A percentile compares a stretch with the other conserved stretches of the same genome.
These are phyloP conservation scores for Kodamaea ohmeri DNA, from an alignment of 1,139 yeast species.

Conservation along the genomic window DNA sequence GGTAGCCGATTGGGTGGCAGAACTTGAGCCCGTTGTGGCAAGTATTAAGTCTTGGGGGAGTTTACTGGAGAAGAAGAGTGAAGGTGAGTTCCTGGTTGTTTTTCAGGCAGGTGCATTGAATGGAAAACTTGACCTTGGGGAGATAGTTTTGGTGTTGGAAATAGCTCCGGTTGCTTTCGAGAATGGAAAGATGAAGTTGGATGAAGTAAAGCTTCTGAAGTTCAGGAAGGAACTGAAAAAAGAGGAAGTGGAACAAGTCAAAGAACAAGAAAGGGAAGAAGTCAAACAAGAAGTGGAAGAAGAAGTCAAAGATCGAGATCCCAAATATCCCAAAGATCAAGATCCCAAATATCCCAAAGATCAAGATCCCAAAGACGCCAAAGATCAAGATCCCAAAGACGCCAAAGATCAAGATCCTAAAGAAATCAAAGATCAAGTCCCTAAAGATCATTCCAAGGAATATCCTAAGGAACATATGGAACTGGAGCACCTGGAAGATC, in stretches of 20 bases:
- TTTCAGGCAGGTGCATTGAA: slow-evolving; percentile 32
- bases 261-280: background rate
- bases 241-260: background rate
- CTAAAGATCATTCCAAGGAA: too few species aligned
- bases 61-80: slow-evolving; percentile 4
- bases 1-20: slow-evolving; percentile 16
- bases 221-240: background rate
- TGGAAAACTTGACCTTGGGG: slow-evolving; percentile 12
- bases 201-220: slow-evolving; percentile 15
- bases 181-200: slow-evolving; percentile 29
- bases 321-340: too few species aligned
- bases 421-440: background rate
- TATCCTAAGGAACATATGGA: background rate
- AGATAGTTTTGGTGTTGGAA: slow-evolving; percentile 12
- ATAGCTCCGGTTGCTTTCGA: slow-evolving; percentile 38
- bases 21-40: slow-evolving; percentile 11
- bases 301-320: background rate
- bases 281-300: background rate
- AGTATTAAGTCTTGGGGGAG: slow-evolving; percentile 11
- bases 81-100: slow-evolving; percentile 17
- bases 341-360: too few species aligned
- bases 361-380: too few species aligned
- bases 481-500: too few species aligned
- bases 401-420: too few species aligned
- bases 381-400: too few species aligned